phyloP scores from a whole-genome alignment of 768 basidiomycete genomes.

The Russula sp. region DNA sequence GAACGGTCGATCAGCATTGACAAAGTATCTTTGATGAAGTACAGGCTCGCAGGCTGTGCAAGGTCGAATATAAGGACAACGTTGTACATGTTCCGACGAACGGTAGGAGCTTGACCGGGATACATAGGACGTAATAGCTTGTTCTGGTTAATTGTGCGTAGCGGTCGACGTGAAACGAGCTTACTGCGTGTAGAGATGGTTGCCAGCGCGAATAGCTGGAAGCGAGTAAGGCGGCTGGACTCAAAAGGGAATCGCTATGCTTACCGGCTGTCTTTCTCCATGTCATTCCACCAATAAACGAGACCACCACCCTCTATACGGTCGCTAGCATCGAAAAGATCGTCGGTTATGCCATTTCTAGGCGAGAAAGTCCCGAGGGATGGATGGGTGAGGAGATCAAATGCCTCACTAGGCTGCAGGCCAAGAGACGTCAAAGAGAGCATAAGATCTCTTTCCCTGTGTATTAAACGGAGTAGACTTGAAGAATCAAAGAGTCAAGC shows the following conservation, averaged over 20 bases:
- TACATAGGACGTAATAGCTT: conserved; percentile 74
- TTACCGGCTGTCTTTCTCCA: conserved; percentile 75
- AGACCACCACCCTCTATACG: conserved; percentile 67
- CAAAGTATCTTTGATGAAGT: conserved; percentile 59
- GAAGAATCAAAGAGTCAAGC: background rate
- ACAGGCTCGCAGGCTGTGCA: conserved; percentile 50
- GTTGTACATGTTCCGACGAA: conserved; percentile 80
- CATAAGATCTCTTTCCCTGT: conserved; percentile 64
- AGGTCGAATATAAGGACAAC: conserved; percentile 78
- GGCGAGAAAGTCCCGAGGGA: conserved; percentile 47
- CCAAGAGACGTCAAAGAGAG: conserved; percentile 54
- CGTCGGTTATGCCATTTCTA: conserved; percentile 50
- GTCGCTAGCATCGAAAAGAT: conserved; percentile 90
- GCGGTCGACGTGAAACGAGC: background rate
- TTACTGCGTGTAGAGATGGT: conserved; percentile 45
- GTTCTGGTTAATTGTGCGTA: conserved; percentile 20
- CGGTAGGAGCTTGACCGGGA: conserved; percentile 70
- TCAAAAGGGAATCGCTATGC: conserved; percentile 23
- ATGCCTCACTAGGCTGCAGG: conserved; percentile 54
- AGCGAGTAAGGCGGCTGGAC: background rate
- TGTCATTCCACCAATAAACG: conserved; percentile 85
- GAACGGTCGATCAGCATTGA: conserved; percentile 64
- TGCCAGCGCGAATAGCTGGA: conserved; percentile 48
- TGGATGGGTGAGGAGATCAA: conserved; percentile 67
- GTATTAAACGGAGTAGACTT: conserved; percentile 63